Percentiles rank a stretch among this genome's conserved stretches.
phyloP scores from a whole-genome alignment of 495 filamentous ascomycete genomes.

The Hypoxylon cercidicola region DNA sequence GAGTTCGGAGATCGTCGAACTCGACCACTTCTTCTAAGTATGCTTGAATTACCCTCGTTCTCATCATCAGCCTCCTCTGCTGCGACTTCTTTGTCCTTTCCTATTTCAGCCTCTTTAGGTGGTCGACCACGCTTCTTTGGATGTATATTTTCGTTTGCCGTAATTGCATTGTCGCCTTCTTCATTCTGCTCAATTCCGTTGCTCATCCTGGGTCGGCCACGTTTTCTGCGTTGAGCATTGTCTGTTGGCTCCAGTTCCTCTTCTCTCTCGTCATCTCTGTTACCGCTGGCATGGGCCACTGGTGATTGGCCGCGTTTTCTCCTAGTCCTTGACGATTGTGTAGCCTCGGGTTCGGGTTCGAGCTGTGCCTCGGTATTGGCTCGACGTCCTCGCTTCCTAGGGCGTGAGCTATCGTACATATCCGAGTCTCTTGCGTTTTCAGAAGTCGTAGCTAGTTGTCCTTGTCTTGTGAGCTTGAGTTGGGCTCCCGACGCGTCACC shows the following conservation, averaged over 20 bases:
- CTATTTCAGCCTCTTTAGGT: conserved; percentile 18
- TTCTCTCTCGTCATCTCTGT: neutral
- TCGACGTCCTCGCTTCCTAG: conserved; percentile 39
- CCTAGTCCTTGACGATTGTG: conserved; percentile 22
- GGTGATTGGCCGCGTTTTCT: conserved; percentile 27
- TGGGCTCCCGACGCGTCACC: conserved; percentile 49
- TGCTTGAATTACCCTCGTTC: conserved; percentile 42
- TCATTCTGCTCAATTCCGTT: neutral
- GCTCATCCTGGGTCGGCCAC: conserved; percentile 20
- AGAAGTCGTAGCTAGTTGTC: conserved; percentile 14
- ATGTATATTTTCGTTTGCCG: neutral
- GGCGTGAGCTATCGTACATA: conserved; percentile 25
- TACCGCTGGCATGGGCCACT: neutral
- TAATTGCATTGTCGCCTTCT: conserved; percentile 7
- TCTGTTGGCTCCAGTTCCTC: conserved; percentile 8
- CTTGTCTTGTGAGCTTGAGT: conserved; percentile 26
- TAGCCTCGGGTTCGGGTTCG: conserved; percentile 28
- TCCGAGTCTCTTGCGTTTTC: conserved; percentile 16
- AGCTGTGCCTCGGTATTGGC: conserved; percentile 22
- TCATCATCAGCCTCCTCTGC: conserved; percentile 42
- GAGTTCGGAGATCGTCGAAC: conserved; percentile 22
- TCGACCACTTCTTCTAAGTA: conserved; percentile 41
- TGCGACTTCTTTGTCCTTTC: conserved; percentile 21
- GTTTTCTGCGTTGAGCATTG: conserved; percentile 15
- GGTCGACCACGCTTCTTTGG: conserved; percentile 36